Percentiles rank a stretch among this genome's conserved stretches.
Evolutionary conservation across 2,329 filamentous ascomycete genomes (phyloP).

Genomic region (Verticillium dahliae): DNA sequence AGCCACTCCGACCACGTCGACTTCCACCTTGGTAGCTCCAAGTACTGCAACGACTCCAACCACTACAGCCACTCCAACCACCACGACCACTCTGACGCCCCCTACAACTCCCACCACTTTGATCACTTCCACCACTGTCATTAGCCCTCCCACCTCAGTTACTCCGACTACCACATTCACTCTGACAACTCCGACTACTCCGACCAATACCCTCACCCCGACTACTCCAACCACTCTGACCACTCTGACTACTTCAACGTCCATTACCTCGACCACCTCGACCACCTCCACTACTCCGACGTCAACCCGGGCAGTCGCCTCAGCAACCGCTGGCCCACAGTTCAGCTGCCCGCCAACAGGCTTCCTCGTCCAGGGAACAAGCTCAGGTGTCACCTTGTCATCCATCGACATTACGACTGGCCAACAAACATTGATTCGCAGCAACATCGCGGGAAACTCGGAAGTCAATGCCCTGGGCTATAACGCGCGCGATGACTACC

Average conservation of each 20-base stretch:
- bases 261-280: background rate
- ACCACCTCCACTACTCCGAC: background rate
- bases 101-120: too few relatives aligned
- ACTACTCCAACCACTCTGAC: too few relatives aligned
- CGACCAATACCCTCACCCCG: too few relatives aligned
- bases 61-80: too few relatives aligned
- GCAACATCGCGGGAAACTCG: conserved; percentile 3
- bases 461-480: conserved; percentile 18
- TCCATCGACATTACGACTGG: conserved; percentile 11
- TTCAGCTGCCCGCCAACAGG: conserved; percentile 9
- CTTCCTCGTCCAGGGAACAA: conserved; percentile 9
- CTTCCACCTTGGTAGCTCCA: too few relatives aligned
- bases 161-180: too few relatives aligned
- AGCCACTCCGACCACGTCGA: too few relatives aligned
- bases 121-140: too few relatives aligned
- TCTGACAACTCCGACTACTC: too few relatives aligned
- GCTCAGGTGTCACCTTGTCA: conserved; percentile 4
- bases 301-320: background rate
- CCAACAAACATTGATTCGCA: background rate
- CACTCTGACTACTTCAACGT: background rate
- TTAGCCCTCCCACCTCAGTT: too few relatives aligned
- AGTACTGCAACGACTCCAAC: too few relatives aligned
- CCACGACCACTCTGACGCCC: too few relatives aligned
- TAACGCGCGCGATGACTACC: conserved; percentile 15
- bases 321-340: background rate